These are phyloP conservation scores for Penicillium tannophilum DNA, from an alignment of 495 filamentous ascomycete species.

Conservation along the genomic window DNA sequence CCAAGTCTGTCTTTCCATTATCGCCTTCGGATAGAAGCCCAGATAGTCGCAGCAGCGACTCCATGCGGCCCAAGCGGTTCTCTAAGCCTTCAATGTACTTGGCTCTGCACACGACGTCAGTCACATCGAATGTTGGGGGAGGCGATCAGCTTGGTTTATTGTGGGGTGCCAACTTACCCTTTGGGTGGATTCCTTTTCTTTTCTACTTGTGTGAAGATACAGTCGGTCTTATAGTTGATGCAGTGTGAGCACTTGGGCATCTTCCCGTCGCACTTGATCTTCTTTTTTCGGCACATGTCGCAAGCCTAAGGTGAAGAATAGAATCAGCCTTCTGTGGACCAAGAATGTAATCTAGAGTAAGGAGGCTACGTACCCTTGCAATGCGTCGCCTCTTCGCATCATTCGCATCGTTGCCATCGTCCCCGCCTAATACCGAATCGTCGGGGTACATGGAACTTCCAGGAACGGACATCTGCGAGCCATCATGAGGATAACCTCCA, in stretches of 20 bases:
- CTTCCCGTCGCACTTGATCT: constrained; percentile 99
- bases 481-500: constrained; percentile 62
- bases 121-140: not conserved
- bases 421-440: constrained; percentile 48
- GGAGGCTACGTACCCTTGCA: constrained; percentile 64
- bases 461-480: constrained; percentile 60
- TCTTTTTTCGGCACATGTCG: constrained; percentile 99
- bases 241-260: constrained; percentile 95
- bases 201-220: constrained; percentile 95
- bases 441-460: constrained; percentile 65
- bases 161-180: constrained; percentile 60
- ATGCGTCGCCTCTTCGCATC: constrained; percentile 91
- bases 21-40: constrained; percentile 87
- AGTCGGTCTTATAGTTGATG: constrained; percentile 97
- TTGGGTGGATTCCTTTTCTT: constrained; percentile 98
- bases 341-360: not conserved
- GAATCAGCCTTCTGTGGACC: not conserved
- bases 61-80: constrained; percentile 92
- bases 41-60: constrained; percentile 81
- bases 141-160: not conserved
- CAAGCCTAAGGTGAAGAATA: constrained; percentile 64
- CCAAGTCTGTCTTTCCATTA: constrained; percentile 84
- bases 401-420: constrained; percentile 71
- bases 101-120: constrained; percentile 55
- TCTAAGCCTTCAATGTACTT: constrained; percentile 99